phyloP scores from a whole-genome alignment of 257 asterid genomes.

The Solanum piurae region DNA sequence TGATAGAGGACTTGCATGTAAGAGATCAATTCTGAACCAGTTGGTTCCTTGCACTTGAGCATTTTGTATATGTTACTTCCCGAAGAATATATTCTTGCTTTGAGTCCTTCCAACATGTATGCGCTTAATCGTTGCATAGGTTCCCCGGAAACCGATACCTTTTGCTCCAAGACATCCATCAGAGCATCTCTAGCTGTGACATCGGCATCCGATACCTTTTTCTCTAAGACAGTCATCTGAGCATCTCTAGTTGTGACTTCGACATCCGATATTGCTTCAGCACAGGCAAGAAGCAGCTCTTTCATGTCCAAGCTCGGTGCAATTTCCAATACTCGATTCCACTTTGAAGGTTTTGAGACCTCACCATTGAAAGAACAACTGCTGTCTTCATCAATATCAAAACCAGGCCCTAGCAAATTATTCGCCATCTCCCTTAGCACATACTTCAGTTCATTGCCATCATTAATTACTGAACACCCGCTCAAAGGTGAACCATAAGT shows the following conservation, averaged over 20 bases:
- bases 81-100: conserved; percentile 68
- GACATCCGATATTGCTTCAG: conserved; percentile 57
- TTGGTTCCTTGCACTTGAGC: conserved; percentile 79
- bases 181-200: conserved; percentile 52
- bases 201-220: conserved; percentile 50
- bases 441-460: conserved; percentile 52
- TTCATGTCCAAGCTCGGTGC: conserved; percentile 70
- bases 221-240: conserved; percentile 56
- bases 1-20: conserved; percentile 72
- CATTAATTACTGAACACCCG: conserved; percentile 69
- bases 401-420: conserved; percentile 59
- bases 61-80: conserved; percentile 89
- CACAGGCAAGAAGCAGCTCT: conserved; percentile 57
- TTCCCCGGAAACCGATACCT: conserved; percentile 84
- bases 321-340: conserved; percentile 52
- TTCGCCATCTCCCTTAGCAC: conserved; percentile 53
- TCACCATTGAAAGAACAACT: conserved; percentile 44
- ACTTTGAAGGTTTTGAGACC: conserved; percentile 31
- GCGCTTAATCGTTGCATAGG: conserved; percentile 83
- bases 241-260: conserved; percentile 55
- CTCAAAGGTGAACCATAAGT: conserved; percentile 79
- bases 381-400: conserved; percentile 51
- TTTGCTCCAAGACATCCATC: conserved; percentile 56
- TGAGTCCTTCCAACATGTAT: conserved; percentile 83
- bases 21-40: conserved; percentile 73